Percentiles rank a stretch among this genome's conserved stretches.
Conservation (phyloP, 805 yeast species). For the Ogataea minuta region DNA sequence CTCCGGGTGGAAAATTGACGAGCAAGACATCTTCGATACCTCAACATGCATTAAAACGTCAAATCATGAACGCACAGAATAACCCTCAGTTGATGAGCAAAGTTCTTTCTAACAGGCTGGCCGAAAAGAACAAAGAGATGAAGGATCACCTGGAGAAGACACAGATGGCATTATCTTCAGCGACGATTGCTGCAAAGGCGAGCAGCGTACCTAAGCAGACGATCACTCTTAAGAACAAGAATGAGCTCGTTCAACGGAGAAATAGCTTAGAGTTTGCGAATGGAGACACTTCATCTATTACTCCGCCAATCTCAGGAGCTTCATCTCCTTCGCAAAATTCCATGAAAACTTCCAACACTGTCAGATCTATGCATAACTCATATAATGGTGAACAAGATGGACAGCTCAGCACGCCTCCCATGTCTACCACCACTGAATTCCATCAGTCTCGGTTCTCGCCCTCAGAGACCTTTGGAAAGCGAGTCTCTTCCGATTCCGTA, state of each 20-base stretch:
- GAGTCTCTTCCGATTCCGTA: constrained; percentile 4
- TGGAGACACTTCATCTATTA: constrained; percentile 21
- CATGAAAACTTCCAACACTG: constrained; percentile 18
- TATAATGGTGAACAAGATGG: constrained; percentile 3
- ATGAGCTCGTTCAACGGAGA: constrained; percentile 27
- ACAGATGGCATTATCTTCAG: constrained; percentile 17
- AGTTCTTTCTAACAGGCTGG: constrained; percentile 32
- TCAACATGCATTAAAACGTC: constrained; percentile 29
- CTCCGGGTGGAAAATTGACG: constrained; percentile 26
- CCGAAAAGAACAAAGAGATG: constrained; percentile 30
- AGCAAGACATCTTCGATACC: constrained; percentile 30
- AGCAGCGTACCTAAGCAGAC: constrained; percentile 6
- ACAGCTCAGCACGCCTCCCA: constrained; percentile 19
- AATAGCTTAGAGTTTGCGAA: constrained; percentile 30
- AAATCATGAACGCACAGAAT: constrained; percentile 31
- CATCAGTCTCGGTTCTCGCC: constrained; percentile 5
- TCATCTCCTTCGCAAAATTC: constrained; percentile 25
- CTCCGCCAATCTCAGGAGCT: constrained; percentile 24
- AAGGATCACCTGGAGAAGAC: constrained; percentile 23
- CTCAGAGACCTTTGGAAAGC: background rate
- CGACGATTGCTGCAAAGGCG: constrained; percentile 20
- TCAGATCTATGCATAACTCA: constrained; percentile 16
- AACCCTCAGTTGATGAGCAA: constrained; percentile 36
- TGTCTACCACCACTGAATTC: constrained; percentile 15
- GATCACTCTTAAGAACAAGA: constrained; percentile 31